Evolutionary conservation across 805 yeast species (phyloP).

Genomic region (Candida caryicola): DNA sequence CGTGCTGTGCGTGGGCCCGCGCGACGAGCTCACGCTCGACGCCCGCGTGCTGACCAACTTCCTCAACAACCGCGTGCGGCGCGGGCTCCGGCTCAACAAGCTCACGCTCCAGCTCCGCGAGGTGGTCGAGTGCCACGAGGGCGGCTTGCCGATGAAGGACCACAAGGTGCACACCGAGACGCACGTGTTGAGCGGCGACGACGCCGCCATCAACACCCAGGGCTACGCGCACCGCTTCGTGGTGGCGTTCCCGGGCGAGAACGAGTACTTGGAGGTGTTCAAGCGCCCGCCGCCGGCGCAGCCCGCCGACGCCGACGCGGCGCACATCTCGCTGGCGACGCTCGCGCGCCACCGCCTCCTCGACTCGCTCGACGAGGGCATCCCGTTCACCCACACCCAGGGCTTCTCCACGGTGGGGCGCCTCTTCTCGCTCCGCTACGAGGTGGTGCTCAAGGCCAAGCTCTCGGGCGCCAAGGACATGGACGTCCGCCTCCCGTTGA

Average conservation of each 20-base stretch:
- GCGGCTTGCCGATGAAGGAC: slow-evolving; percentile 51
- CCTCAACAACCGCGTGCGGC: slow-evolving; percentile 25
- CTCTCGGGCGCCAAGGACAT: slow-evolving; percentile 49
- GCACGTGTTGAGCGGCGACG: slow-evolving; percentile 21
- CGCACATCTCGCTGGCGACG: slow-evolving; percentile 13
- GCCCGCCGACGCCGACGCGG: background rate
- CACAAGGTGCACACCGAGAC: slow-evolving; percentile 34
- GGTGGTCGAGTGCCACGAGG: slow-evolving; percentile 51
- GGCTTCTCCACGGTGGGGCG: slow-evolving; percentile 51
- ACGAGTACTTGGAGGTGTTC: slow-evolving; percentile 32
- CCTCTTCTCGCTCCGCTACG: slow-evolving; percentile 52
- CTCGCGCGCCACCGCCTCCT: slow-evolving; percentile 21
- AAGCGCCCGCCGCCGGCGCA: slow-evolving; percentile 1
- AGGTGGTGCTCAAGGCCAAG: slow-evolving; percentile 48
- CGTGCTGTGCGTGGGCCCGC: slow-evolving; percentile 56
- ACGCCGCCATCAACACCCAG: slow-evolving; percentile 21
- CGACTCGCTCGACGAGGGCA: slow-evolving; percentile 34
- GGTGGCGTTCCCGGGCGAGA: slow-evolving; percentile 32
- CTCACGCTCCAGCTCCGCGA: slow-evolving; percentile 52
- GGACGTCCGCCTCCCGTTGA: slow-evolving; percentile 49
- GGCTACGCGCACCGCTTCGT: slow-evolving; percentile 25
- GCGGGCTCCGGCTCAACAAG: slow-evolving; percentile 39
- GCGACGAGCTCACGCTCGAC: slow-evolving; percentile 43
- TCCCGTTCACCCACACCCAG: slow-evolving; percentile 45
- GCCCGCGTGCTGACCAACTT: slow-evolving; percentile 43